Percentiles rank a stretch among this genome's conserved stretches.
Evolutionary conservation across 257 asterid species (phyloP).

Genomic region (Lantana camara): DNA sequence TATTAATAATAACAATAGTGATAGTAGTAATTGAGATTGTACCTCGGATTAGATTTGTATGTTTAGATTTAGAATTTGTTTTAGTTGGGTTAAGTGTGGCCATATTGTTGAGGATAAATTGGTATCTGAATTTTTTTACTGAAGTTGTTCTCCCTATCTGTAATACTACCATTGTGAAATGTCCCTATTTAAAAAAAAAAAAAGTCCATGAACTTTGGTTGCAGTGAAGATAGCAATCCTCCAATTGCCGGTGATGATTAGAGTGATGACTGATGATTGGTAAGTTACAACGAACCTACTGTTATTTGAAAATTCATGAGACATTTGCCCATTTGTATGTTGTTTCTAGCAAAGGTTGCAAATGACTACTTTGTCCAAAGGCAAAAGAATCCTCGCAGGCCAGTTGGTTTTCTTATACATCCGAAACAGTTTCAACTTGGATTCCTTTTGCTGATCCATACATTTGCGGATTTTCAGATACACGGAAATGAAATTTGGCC

Average conservation of each 20-base stretch:
- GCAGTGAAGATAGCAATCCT: constrained; percentile 74
- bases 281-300: constrained; percentile 29
- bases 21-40: constrained; percentile 55
- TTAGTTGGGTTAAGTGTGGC: too few relatives aligned
- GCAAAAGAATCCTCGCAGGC: constrained; percentile 94
- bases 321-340: constrained; percentile 8
- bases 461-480: constrained; percentile 58
- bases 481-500: constrained; percentile 90
- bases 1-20: constrained; percentile 43
- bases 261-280: constrained; percentile 76
- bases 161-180: constrained; percentile 26
- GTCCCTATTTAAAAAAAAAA: too few relatives aligned
- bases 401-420: constrained; percentile 23
- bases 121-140: constrained; percentile 21
- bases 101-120: constrained; percentile 21
- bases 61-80: constrained; percentile 40
- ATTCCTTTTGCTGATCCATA: neutral
- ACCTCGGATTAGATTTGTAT: constrained; percentile 39
- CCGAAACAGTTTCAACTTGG: neutral
- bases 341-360: constrained; percentile 46
- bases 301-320: neutral
- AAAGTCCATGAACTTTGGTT: constrained; percentile 31
- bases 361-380: constrained; percentile 75
- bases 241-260: constrained; percentile 54
- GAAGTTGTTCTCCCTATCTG: constrained; percentile 20